Evolutionary conservation across 2,329 filamentous ascomycete species (phyloP).

Genomic region (Basipetospora chlamydospora): DNA sequence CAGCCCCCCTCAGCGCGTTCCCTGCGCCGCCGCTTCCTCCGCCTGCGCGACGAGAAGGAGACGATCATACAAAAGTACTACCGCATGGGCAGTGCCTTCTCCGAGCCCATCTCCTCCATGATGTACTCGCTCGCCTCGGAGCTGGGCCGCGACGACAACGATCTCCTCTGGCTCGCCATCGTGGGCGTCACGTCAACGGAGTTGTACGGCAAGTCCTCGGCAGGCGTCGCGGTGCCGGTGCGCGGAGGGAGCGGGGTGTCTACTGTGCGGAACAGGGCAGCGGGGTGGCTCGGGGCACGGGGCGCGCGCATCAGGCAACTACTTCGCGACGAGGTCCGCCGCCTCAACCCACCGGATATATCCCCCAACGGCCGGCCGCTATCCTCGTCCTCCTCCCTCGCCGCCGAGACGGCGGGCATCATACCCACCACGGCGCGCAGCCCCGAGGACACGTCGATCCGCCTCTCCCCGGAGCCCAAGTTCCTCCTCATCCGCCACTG

Average conservation of each 20-base stretch:
- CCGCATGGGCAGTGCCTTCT: conserved; percentile 73
- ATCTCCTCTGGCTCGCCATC: conserved; percentile 86
- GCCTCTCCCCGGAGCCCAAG: conserved; percentile 81
- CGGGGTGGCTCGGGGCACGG: conserved; percentile 69
- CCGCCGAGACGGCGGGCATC: conserved; percentile 63
- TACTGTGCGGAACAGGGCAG: conserved; percentile 37
- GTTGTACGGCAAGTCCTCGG: conserved; percentile 73
- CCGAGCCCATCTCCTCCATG: conserved; percentile 87
- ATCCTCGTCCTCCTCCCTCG: conserved; percentile 30
- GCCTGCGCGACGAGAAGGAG: conserved; percentile 66
- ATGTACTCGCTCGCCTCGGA: conserved; percentile 91
- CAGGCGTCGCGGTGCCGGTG: conserved; percentile 53
- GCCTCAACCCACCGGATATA: conserved; percentile 74
- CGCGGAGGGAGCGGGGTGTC: conserved; percentile 40
- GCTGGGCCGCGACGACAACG: conserved; percentile 90
- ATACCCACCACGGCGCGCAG: conserved; percentile 81
- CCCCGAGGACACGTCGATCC: conserved; percentile 82
- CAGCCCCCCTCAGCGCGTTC: conserved; percentile 52
- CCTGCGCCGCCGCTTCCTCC: conserved; percentile 58
- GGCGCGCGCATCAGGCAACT: conserved; percentile 75
- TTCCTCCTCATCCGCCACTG: conserved; percentile 90
- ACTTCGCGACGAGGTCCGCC: conserved; percentile 82
- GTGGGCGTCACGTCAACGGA: conserved; percentile 92
- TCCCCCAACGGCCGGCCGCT: conserved; percentile 42
- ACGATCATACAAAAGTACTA: conserved; percentile 69